phyloP scores from a whole-genome alignment of 2,329 filamentous ascomycete species.

The Trichoderma afroharzianum region DNA sequence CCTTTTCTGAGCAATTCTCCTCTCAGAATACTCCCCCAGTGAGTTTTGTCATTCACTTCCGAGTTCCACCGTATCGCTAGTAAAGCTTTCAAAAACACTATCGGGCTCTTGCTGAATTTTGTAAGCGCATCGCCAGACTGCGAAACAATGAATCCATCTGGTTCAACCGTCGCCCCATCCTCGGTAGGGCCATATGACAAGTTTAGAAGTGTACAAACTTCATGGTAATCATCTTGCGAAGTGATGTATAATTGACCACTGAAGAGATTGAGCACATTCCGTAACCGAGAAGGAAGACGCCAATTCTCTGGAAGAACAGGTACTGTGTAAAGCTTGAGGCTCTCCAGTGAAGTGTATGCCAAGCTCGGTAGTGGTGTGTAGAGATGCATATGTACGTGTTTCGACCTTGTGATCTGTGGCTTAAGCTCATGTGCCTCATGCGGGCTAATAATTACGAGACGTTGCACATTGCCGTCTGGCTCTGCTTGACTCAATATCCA shows the following conservation, averaged over 20 bases:
- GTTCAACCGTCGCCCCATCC: neutral
- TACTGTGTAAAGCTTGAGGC: neutral
- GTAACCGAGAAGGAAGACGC: neutral
- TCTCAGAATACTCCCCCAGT: neutral
- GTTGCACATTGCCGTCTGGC: neutral
- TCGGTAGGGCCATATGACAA: neutral
- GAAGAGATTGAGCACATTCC: neutral
- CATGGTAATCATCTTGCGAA: neutral
- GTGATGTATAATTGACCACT: neutral
- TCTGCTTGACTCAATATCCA: slow-evolving; percentile 24
- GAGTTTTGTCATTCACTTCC: neutral
- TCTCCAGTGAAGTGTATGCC: neutral
- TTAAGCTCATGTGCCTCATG: slow-evolving; percentile 54
- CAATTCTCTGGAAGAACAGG: neutral
- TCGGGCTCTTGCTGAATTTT: neutral
- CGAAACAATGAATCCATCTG: neutral
- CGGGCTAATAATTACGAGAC: slow-evolving; percentile 17
- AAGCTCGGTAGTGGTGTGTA: slow-evolving; percentile 43
- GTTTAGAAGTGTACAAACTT: neutral
- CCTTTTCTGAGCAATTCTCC: neutral
- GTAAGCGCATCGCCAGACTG: neutral
- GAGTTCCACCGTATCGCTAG: neutral
- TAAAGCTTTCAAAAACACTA: neutral
- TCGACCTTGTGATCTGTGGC: slow-evolving; percentile 17
- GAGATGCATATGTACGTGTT: slow-evolving; percentile 43